Evolutionary conservation across 106 monocot genomes (phyloP), one percentile per base, ranked within the genome.

Genomic region (Narthecium ossifragum): DNA sequence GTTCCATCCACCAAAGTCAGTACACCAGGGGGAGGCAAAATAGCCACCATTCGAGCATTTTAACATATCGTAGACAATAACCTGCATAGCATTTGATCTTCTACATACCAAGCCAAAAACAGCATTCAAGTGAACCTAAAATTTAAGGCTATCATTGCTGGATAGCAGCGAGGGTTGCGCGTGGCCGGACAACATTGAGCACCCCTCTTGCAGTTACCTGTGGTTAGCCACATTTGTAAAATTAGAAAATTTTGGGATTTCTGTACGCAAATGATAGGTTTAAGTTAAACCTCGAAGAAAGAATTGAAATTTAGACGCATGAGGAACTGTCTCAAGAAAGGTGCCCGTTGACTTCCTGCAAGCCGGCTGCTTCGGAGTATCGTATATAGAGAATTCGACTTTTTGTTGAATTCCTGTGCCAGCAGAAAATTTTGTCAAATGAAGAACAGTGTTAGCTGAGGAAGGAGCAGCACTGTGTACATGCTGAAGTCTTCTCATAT

Each of bases 251-350:
- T n/a, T n/a, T n/a, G n/a, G n/a, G n/a, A n/a, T n/a, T n/a, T n/a
- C n/a, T n/a, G n/a, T n/a, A n/a, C n/a, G n/a, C n/a, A n/a, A n/a
- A n/a, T n/a, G n/a, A n/a, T n/a, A n/a, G n/a, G n/a, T n/a, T n/a
- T n/a, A n/a, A n/a, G n/a, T n/a, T n/a, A n/a, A 53, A 89, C 93
- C 93, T 94, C 93, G 39, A 86, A 89, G 70, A 94, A 89, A 29
- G 79, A 80, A 58, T 94, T 94, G 69, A 77, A 94, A 69, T 94
- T 94, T 28, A 94, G 55, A 26, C 93, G 82, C 93, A 94, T 75
- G 17, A 94, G 82, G 58, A 94, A 89, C 68, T 83, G 85, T 61
- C 93, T 74, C 22, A 94, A 70, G 55, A 76, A 94, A 26, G 93
- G 93, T 1, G 93, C 93, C 59, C 93, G 73, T 53, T 94, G 88